Evolutionary conservation across 2,329 filamentous ascomycete species (phyloP).

Genomic region (Colletotrichum agaves): DNA sequence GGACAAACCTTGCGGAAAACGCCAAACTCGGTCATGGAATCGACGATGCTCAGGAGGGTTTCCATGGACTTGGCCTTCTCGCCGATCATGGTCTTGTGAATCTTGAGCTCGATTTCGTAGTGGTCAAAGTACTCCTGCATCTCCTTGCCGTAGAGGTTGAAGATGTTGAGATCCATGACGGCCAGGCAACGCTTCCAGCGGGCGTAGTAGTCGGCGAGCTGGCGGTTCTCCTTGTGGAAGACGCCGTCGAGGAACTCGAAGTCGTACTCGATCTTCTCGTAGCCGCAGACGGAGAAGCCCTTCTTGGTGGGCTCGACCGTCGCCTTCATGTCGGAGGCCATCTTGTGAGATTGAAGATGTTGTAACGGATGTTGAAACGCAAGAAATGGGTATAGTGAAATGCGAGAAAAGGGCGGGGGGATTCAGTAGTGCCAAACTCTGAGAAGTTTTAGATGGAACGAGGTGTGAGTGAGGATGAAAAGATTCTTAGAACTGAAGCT

Average conservation of each 20-base stretch:
- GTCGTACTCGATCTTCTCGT: conserved; percentile 81
- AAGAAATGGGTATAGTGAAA: background rate
- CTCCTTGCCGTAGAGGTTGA: conserved; percentile 72
- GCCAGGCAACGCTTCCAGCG: conserved; percentile 73
- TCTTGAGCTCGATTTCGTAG: conserved; percentile 68
- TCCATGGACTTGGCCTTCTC: conserved; percentile 81
- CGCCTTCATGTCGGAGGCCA: conserved; percentile 75
- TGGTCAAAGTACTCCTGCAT: conserved; percentile 76
- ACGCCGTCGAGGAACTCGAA: conserved; percentile 78
- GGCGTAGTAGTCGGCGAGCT: conserved; percentile 73
- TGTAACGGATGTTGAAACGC: background rate
- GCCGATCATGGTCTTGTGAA: conserved; percentile 79
- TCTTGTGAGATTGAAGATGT: conserved; percentile 46
- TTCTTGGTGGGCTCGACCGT: conserved; percentile 70
- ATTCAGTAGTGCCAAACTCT: background rate
- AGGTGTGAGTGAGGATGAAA: background rate
- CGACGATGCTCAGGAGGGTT: conserved; percentile 74
- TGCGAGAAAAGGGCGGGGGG: too few species aligned
- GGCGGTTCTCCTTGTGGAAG: conserved; percentile 68
- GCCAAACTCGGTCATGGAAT: conserved; percentile 80
- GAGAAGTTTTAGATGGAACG: background rate
- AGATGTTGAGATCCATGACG: conserved; percentile 78
- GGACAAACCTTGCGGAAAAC: conserved; percentile 68
- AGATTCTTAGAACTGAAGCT: background rate
- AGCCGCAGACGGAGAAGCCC: conserved; percentile 77